Percentiles rank a stretch among this genome's conserved stretches.
Conservation (phyloP, 2,329 filamentous ascomycete species). For the Polychaeton citri region DNA sequence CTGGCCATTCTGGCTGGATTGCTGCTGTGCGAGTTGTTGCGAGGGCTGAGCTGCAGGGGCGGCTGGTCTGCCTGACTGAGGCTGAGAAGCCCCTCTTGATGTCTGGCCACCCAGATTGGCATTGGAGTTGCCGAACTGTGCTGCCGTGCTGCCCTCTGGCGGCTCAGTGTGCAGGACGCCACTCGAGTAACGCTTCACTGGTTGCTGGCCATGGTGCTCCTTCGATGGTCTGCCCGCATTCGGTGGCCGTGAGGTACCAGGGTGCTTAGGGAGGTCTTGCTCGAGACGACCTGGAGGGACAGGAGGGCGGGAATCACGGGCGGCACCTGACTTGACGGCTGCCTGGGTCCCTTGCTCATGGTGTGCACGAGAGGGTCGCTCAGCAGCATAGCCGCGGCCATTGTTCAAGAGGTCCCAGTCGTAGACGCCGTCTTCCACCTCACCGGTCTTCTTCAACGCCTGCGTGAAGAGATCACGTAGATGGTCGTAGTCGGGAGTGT, state of each 20-base stretch:
- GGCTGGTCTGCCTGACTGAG: neutral
- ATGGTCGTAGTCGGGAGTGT: conserved; percentile 97
- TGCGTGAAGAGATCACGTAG: conserved; percentile 92
- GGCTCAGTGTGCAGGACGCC: conserved; percentile 63
- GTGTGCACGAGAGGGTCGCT: conserved; percentile 60
- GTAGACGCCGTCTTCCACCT: conserved; percentile 95
- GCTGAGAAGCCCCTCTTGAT: neutral
- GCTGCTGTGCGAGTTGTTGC: neutral
- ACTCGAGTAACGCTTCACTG: conserved; percentile 58
- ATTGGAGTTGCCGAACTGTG: conserved; percentile 92
- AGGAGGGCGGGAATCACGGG: conserved; percentile 44
- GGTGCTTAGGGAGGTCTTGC: conserved; percentile 39
- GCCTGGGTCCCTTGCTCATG: conserved; percentile 67
- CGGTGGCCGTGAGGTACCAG: conserved; percentile 53
- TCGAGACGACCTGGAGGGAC: conserved; percentile 33
- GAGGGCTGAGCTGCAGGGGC: neutral
- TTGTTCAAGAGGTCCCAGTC: conserved; percentile 99
- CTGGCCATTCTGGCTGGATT: neutral
- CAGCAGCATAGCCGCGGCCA: conserved; percentile 82
- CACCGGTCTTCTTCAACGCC: conserved; percentile 83
- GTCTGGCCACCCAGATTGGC: conserved; percentile 31
- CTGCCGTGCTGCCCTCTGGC: conserved; percentile 71
- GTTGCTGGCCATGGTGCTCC: conserved; percentile 16
- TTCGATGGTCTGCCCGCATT: conserved; percentile 25
- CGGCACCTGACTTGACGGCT: conserved; percentile 67